Evolutionary conservation across 2,329 filamentous ascomycete species (phyloP).

Genomic region (Penicillium sp.): DNA sequence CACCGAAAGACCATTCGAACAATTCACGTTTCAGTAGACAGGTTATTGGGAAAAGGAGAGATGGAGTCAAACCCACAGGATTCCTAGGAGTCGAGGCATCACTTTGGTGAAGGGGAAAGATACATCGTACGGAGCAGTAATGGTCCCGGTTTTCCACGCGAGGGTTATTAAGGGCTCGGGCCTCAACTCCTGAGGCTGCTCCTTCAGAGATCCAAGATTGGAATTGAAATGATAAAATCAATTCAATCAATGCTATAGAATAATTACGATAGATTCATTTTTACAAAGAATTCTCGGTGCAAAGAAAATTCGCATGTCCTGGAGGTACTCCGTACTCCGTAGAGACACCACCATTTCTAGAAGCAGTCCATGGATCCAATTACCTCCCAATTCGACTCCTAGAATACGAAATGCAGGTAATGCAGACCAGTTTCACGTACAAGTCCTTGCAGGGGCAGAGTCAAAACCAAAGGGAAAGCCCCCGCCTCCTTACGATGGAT

Average conservation of each 20-base stretch:
- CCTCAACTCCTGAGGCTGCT: slow-evolving; percentile 10
- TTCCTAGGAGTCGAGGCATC: slow-evolving; percentile 2
- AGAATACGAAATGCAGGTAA: too few species aligned
- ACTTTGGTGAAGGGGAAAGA: slow-evolving; percentile 7
- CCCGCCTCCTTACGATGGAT: slow-evolving; percentile 10
- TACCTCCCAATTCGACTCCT: too few species aligned
- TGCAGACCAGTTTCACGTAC: slow-evolving; percentile 4
- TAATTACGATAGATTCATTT: too few species aligned
- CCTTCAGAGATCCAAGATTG: too few species aligned
- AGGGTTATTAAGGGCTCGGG: slow-evolving; percentile 17
- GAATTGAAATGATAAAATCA: too few species aligned
- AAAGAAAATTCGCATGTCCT: neutral
- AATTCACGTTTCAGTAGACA: neutral
- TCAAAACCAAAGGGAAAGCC: too few species aligned
- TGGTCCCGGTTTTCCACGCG: slow-evolving; percentile 13
- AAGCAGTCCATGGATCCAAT: too few species aligned
- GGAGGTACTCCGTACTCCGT: neutral
- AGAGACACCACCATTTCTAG: too few species aligned
- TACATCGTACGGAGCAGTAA: too few species aligned
- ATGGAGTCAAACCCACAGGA: too few species aligned
- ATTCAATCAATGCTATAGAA: too few species aligned
- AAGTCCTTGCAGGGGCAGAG: slow-evolving; percentile 5
- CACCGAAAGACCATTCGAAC: neutral
- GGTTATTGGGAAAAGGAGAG: too few species aligned
- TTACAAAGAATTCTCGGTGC: neutral